These are phyloP conservation scores for Phialemonium atrogriseum DNA, from an alignment of 2,329 filamentous ascomycete species.

Conservation along the genomic window DNA sequence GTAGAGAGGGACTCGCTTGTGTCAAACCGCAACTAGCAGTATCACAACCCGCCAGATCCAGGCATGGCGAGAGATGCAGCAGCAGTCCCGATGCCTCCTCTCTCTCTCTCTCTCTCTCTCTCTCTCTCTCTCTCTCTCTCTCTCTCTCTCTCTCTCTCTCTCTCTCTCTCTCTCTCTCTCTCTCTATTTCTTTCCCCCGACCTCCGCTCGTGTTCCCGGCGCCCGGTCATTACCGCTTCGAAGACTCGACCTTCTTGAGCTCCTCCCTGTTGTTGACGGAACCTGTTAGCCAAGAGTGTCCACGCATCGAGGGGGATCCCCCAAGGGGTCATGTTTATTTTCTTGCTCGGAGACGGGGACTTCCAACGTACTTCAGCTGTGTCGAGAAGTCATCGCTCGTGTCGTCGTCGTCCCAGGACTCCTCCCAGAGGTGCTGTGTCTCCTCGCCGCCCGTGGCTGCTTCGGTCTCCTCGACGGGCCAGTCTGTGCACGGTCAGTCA, in stretches of 20 bases:
- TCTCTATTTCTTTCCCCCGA: constrained; percentile 14
- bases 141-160: too few relatives aligned
- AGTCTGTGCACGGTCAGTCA: constrained; percentile 58
- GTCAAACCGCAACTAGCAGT: too few relatives aligned
- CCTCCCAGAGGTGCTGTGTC: constrained; percentile 84
- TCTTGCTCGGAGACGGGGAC: too few relatives aligned
- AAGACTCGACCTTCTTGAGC: constrained; percentile 83
- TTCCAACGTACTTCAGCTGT: constrained; percentile 78
- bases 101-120: too few relatives aligned
- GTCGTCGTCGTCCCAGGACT: constrained; percentile 99
- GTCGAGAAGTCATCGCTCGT: constrained; percentile 92
- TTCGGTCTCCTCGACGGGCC: constrained; percentile 86
- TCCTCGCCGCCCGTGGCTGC: constrained; percentile 61
- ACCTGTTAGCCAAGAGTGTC: background rate
- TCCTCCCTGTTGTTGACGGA: constrained; percentile 63
- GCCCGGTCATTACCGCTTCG: constrained; percentile 40
- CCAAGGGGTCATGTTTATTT: too few relatives aligned
- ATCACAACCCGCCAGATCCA: too few relatives aligned
- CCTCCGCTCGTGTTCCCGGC: constrained; percentile 1
- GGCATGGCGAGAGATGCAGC: too few relatives aligned
- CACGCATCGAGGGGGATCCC: too few relatives aligned
- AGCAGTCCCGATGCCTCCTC: too few relatives aligned
- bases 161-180: constrained; percentile 14
- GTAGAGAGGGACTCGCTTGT: too few relatives aligned
- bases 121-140: too few relatives aligned